Evolutionary conservation across 2,329 filamentous ascomycete genomes (phyloP).

Genomic region (Fusarium sp.): DNA sequence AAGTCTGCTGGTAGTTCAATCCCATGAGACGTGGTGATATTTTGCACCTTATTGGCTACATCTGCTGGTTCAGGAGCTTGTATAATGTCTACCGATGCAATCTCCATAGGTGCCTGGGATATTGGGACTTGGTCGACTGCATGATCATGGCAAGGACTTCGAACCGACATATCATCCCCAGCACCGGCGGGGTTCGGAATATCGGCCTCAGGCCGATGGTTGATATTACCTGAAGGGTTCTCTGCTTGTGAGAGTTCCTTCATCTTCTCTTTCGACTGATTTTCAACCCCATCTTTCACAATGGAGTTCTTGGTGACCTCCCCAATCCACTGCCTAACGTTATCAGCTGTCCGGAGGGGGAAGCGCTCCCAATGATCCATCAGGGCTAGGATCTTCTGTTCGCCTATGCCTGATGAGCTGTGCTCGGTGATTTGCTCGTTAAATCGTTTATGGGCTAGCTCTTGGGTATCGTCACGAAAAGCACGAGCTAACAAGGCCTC

Average conservation of each 20-base stretch:
- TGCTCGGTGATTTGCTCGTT: not conserved
- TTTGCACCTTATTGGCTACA: accelerated
- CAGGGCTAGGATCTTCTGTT: not conserved
- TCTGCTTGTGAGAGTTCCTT: too few relatives aligned
- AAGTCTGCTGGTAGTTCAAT: not conserved
- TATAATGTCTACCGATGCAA: not conserved
- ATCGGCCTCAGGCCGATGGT: too few relatives aligned
- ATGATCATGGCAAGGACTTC: too few relatives aligned
- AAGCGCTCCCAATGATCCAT: not conserved
- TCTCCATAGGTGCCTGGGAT: too few relatives aligned
- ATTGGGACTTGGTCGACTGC: not conserved
- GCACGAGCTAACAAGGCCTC: not conserved
- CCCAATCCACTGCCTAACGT: not conserved
- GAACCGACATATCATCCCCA: too few relatives aligned
- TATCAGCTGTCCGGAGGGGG: not conserved
- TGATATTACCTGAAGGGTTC: too few relatives aligned
- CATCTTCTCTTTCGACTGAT: not conserved
- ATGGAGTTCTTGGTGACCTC: not conserved
- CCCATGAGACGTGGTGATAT: not conserved
- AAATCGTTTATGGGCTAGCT: too few relatives aligned
- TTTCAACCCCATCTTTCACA: not conserved
- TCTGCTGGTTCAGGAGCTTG: not conserved
- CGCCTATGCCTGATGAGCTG: not conserved
- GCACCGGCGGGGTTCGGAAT: too few relatives aligned
- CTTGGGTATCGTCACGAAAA: not conserved